Percentiles rank a stretch among this genome's conserved stretches.
These are phyloP conservation scores for Acarospora socialis DNA, from an alignment of 2,329 filamentous ascomycete genomes.

Conservation along the genomic window DNA sequence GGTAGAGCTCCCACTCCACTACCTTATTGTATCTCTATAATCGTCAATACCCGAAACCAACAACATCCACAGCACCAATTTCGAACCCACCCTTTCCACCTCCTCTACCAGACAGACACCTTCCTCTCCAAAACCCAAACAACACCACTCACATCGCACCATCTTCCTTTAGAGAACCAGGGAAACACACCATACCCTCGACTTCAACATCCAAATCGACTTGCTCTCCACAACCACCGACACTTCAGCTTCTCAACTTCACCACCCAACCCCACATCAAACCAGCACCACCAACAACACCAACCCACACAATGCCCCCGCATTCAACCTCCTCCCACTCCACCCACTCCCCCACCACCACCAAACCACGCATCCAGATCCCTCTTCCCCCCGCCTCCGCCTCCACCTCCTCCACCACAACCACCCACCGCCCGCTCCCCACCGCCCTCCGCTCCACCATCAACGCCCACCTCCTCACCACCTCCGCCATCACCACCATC, in stretches of 20 bases:
- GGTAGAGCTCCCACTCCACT: too few relatives aligned
- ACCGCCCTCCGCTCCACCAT: conserved; percentile 26
- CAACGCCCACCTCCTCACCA: conserved; percentile 32
- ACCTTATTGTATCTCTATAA: too few relatives aligned
- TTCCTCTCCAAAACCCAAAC: too few relatives aligned
- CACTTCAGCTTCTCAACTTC: too few relatives aligned
- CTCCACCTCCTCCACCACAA: conserved; percentile 30
- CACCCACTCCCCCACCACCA: conserved; percentile 3
- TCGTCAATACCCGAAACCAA: too few relatives aligned
- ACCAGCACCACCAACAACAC: neutral
- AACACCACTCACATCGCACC: too few relatives aligned
- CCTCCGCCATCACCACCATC: conserved; percentile 39
- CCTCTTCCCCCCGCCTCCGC: conserved; percentile 23
- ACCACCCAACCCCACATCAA: neutral
- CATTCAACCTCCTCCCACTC: neutral
- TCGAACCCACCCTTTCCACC: conserved; percentile 7
- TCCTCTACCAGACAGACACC: too few relatives aligned
- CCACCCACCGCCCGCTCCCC: conserved; percentile 2
- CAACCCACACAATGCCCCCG: neutral
- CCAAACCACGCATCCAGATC: conserved; percentile 16
- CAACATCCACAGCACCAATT: conserved; percentile 2
- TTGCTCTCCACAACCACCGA: too few relatives aligned
- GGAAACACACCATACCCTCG: too few relatives aligned
- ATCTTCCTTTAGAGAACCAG: too few relatives aligned
- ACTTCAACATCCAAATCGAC: too few relatives aligned